Conservation (phyloP, 2,329 filamentous ascomycete genomes). For the Geosmithia putterillii region DNA sequence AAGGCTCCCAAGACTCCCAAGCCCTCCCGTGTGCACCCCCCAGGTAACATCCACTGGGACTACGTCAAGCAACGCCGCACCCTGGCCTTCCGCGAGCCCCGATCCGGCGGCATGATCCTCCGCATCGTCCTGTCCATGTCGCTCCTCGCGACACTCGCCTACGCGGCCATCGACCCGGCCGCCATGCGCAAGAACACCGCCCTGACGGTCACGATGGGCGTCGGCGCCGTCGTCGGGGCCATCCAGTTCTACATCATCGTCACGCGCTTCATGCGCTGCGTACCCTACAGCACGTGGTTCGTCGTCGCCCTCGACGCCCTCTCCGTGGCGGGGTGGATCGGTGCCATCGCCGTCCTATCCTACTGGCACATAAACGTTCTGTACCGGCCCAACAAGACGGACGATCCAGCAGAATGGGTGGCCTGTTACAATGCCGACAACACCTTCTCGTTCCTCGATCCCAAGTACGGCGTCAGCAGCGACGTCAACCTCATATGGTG, state of each 20-base stretch:
- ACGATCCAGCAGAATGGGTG: too few species aligned
- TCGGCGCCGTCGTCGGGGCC: not conserved
- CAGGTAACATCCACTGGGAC: not conserved
- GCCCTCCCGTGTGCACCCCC: too few species aligned
- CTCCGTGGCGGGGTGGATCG: not conserved
- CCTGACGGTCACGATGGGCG: not conserved
- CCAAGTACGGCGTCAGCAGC: too few species aligned
- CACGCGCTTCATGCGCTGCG: not conserved
- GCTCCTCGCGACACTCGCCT: constrained; percentile 8
- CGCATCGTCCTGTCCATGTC: constrained; percentile 27
- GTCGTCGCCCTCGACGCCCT: not conserved
- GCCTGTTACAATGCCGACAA: too few species aligned
- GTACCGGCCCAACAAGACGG: not conserved
- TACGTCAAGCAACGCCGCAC: not conserved
- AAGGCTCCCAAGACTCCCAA: too few species aligned
- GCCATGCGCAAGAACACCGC: not conserved
- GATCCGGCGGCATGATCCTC: too few species aligned
- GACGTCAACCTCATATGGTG: too few species aligned
- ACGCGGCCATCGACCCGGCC: not conserved
- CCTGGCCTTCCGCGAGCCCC: not conserved
- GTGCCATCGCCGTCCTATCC: not conserved
- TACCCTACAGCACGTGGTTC: not conserved
- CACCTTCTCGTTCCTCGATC: too few species aligned
- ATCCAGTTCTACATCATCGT: not conserved
- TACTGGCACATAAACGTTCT: not conserved